Evolutionary conservation across 1,139 yeast genomes (phyloP).

Genomic region (Hanseniaspora uvarum): DNA sequence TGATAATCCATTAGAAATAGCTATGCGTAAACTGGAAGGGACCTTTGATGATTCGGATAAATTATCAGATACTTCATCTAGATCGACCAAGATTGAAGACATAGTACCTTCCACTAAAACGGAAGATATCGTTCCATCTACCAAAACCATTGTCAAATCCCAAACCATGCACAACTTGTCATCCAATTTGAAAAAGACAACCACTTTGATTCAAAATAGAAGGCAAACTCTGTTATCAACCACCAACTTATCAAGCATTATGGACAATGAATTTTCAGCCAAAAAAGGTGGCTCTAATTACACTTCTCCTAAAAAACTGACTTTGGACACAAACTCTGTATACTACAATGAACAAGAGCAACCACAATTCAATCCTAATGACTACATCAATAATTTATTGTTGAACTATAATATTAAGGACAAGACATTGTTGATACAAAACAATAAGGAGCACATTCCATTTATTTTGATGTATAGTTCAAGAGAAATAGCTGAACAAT

Average conservation of each 20-base stretch:
- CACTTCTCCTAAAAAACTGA: neutral
- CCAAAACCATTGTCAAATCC: neutral
- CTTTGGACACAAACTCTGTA: neutral
- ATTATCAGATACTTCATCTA: neutral
- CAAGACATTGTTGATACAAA: slow-evolving; percentile 22
- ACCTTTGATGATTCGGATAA: slow-evolving; percentile 18
- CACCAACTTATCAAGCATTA: slow-evolving; percentile 22
- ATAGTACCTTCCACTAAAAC: neutral
- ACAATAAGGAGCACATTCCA: slow-evolving; percentile 51
- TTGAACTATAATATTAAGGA: slow-evolving; percentile 26
- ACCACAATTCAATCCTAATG: slow-evolving; percentile 18
- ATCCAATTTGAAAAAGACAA: slow-evolving; percentile 23
- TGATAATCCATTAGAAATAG: neutral
- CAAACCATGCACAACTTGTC: slow-evolving; percentile 10
- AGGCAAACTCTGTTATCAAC: slow-evolving; percentile 24
- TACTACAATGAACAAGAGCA: slow-evolving; percentile 3
- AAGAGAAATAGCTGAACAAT: slow-evolving; percentile 56
- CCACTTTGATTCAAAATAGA: slow-evolving; percentile 33
- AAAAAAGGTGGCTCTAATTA: neutral
- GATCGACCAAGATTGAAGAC: neutral
- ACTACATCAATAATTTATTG: slow-evolving; percentile 25
- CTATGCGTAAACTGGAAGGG: neutral
- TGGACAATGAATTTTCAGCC: neutral
- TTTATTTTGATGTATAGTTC: slow-evolving; percentile 68
- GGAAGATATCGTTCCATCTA: neutral